Conservation (phyloP, 2,329 filamentous ascomycete species). For the Pleurostoma richardsiae region DNA sequence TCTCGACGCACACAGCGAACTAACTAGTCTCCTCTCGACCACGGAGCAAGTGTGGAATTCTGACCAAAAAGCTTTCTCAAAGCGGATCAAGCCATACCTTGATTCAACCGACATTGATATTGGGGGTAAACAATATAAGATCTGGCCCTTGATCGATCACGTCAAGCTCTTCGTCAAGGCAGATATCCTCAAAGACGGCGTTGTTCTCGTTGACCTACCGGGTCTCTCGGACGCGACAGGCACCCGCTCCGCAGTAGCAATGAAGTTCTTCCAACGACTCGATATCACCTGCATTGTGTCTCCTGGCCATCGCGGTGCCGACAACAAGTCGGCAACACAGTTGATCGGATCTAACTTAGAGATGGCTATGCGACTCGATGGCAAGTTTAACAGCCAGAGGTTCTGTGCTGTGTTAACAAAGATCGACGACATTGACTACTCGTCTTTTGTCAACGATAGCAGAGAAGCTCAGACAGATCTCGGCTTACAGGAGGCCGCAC, state of each 20-base stretch:
- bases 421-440: constrained; percentile 19
- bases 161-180: constrained; percentile 38
- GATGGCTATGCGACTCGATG: constrained; percentile 18
- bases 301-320: constrained; percentile 15
- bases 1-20: constrained; percentile 7
- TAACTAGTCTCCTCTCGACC: constrained; percentile 1
- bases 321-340: constrained; percentile 13
- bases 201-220: constrained; percentile 48
- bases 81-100: constrained; percentile 17
- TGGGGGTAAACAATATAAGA: constrained; percentile 11
- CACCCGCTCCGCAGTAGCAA: constrained; percentile 17
- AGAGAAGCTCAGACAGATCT: neutral
- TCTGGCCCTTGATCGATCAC: constrained; percentile 29
- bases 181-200: constrained; percentile 37
- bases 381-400: constrained; percentile 11
- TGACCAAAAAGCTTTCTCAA: constrained; percentile 4
- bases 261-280: constrained; percentile 10
- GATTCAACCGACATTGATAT: constrained; percentile 12
- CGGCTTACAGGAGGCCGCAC: too few species aligned
- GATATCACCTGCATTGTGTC: constrained; percentile 21
- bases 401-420: constrained; percentile 22
- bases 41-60: constrained; percentile 1
- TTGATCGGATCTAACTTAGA: constrained; percentile 21
- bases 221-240: constrained; percentile 37
- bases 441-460: neutral